A percentile compares a stretch with the other conserved stretches of the same genome.
Conservation (phyloP, 148 eudicot genomes). For the Rhododendron vialii region DNA sequence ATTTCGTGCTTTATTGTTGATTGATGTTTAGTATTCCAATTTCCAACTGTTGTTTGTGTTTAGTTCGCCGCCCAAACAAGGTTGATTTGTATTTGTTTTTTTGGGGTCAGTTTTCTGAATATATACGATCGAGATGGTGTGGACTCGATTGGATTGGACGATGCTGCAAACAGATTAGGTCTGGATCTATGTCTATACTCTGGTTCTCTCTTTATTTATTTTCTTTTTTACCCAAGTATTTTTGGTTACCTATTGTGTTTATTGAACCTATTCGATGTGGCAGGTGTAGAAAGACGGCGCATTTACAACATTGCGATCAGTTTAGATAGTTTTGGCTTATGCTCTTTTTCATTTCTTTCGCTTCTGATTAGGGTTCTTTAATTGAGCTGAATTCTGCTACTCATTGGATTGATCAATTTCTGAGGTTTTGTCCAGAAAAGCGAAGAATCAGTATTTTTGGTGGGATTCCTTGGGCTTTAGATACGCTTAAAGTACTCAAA, state of each 20-base stretch:
- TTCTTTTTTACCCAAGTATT: too few relatives aligned
- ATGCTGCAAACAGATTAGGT: slow-evolving; percentile 76
- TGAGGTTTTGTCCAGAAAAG: slow-evolving; percentile 61
- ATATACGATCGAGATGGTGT: slow-evolving; percentile 72
- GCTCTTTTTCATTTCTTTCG: not conserved
- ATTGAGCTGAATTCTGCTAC: too few relatives aligned
- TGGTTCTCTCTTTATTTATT: not conserved
- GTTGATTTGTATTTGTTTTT: not conserved
- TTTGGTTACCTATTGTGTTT: not conserved
- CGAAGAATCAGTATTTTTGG: slow-evolving; percentile 54
- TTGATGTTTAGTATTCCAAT: too few relatives aligned
- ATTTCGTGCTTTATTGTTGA: too few relatives aligned
- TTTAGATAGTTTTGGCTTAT: slow-evolving; percentile 79
- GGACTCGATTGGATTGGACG: slow-evolving; percentile 66
- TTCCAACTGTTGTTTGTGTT: not conserved
- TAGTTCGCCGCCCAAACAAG: not conserved
- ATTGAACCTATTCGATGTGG: not conserved
- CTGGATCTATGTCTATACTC: not conserved
- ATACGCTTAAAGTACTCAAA: slow-evolving; percentile 47
- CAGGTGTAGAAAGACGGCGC: slow-evolving; percentile 83
- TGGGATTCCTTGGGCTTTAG: too few relatives aligned
- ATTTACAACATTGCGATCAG: slow-evolving; percentile 60
- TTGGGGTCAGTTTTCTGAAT: slow-evolving; percentile 48
- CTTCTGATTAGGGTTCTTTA: not conserved
- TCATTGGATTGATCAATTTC: not conserved